A percentile compares a stretch with the other conserved stretches of the same genome.
These are phyloP conservation scores for Quambalaria eucalypti DNA, from an alignment of 1,284 basidiomycete species.

Conservation along the genomic window DNA sequence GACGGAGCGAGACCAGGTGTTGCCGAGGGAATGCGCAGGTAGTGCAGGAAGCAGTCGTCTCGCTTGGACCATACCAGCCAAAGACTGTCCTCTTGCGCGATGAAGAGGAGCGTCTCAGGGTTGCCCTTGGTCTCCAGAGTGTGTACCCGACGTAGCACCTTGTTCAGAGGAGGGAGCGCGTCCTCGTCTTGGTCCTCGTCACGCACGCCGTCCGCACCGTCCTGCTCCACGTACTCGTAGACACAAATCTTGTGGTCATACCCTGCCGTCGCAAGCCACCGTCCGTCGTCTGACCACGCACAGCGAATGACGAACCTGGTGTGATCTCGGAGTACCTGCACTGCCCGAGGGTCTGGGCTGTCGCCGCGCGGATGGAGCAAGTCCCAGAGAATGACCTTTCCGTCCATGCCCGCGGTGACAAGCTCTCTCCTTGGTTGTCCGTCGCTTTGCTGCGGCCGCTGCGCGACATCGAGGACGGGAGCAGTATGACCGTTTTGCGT, in stretches of 20 bases:
- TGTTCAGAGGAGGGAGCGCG: constrained; percentile 8
- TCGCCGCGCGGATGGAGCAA: constrained; percentile 10
- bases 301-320: constrained; percentile 34
- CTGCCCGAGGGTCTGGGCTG: too few relatives aligned
- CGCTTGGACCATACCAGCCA: constrained; percentile 34
- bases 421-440: constrained; percentile 20
- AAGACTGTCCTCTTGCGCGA: constrained; percentile 6
- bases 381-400: constrained; percentile 36
- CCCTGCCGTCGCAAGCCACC: constrained; percentile 31
- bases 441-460: constrained; percentile 21
- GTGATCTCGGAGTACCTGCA: constrained; percentile 31
- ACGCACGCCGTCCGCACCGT: neutral
- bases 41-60: constrained; percentile 28
- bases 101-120: constrained; percentile 37
- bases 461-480: constrained; percentile 28
- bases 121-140: constrained; percentile 28
- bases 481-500: constrained; percentile 21
- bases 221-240: constrained; percentile 15
- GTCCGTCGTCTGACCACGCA: constrained; percentile 19
- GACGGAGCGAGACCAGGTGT: constrained; percentile 5
- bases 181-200: constrained; percentile 9
- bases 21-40: constrained; percentile 25
- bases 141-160: constrained; percentile 14
- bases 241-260: constrained; percentile 35
- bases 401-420: constrained; percentile 37